Base-by-base conservation (phyloP, 2,329 filamentous ascomycete species). In the Aspergillus japonicus region DNA sequence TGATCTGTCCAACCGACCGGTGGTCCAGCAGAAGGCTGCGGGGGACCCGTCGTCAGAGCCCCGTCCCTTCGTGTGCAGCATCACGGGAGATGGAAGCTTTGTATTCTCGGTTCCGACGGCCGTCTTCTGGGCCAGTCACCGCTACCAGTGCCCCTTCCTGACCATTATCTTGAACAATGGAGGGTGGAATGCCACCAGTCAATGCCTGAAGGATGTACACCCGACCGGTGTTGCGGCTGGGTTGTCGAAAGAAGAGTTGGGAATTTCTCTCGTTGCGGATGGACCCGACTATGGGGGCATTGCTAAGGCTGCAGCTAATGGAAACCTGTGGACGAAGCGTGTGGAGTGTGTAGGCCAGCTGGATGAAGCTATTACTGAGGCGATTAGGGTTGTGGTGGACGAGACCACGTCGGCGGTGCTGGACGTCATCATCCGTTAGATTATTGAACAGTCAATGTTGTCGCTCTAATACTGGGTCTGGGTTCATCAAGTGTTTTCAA, bases 131-230 rank as follows among this genome's bases (percentile, higher is more conserved):
- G 88, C 89, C 52, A 80, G 82, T 0, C 80, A 85, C 67, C 79
- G 85, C 35, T 89, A 89, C 69, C 78, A 82, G 2, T 86, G 88
- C 54, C 86, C 87, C 0, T 80, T 89, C 23, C 72, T 89, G 33
- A 87, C 85, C 0, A 83, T 89, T 50, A 84, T 89, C 16, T 70
- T 89, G 54, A 89, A 89, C 67, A 89, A 89, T 64, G 83, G 87
- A 69, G 86, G 87, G 24, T 89, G 87, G 87, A 87, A 70, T 19
- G 66, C 68, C 39, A 61, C 65, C 5, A 51, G 65, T 3, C 63
- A 66, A 49, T 67, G 65, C 35, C 51, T 67, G 14, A 60, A 42
- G 14, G 65, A 67, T 48, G 65, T 67, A 21, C 65, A 67, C 57
- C 65, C 65, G n/a, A 49, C 47, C 16, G 65, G 65, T 12, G 47